Evolutionary conservation across 352 stramenopile genomes (phyloP).

Genomic region (Globisporangium cederbergense): DNA sequence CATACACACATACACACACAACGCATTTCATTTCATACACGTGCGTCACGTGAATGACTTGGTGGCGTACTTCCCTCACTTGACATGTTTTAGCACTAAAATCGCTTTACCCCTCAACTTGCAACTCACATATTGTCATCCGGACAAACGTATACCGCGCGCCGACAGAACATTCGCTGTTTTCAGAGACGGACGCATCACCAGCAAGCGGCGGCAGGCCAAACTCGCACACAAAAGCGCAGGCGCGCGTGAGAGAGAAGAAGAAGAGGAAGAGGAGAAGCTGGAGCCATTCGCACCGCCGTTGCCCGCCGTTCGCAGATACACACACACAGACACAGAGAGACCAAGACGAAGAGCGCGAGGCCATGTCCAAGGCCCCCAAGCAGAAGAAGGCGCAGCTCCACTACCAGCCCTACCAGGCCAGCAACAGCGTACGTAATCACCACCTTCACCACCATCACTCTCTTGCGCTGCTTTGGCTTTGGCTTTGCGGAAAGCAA

Average conservation of each 20-base stretch:
- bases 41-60: too few species aligned
- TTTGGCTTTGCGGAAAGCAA: background rate
- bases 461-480: background rate
- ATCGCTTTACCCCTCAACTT: background rate
- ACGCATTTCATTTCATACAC: too few species aligned
- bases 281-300: background rate
- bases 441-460: slow-evolving; percentile 12
- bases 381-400: slow-evolving; percentile 72
- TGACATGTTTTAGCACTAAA: background rate
- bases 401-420: slow-evolving; percentile 83
- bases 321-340: background rate
- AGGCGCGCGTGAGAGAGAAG: too few species aligned
- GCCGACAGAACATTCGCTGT: too few species aligned
- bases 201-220: too few species aligned
- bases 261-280: background rate
- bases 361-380: slow-evolving; percentile 70
- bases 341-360: background rate
- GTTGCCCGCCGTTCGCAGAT: background rate
- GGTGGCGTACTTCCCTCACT: too few species aligned
- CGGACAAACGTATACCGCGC: too few species aligned
- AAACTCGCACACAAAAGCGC: too few species aligned
- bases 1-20: too few species aligned
- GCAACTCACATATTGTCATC: slow-evolving; percentile 1
- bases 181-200: too few species aligned
- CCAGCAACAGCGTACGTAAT: slow-evolving; percentile 21